Conservation (phyloP, 257 asterid species). For the Ocimum tenuiflorum region DNA sequence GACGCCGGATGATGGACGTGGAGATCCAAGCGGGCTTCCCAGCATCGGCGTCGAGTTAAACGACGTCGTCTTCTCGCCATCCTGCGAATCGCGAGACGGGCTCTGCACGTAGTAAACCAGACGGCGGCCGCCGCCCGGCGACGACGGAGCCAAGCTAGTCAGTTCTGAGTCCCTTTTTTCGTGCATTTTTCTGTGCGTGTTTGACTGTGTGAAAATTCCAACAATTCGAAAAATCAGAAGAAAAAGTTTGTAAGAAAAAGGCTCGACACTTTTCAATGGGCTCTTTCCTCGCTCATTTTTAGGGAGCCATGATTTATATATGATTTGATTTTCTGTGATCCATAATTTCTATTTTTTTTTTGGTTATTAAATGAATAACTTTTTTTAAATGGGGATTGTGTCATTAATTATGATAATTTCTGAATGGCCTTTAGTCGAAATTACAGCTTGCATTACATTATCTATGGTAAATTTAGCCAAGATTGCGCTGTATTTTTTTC, state of each 20-base stretch:
- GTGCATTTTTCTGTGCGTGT: conserved; percentile 38
- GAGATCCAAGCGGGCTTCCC: conserved; percentile 67
- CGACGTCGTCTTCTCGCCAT: conserved; percentile 74
- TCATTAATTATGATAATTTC: neutral
- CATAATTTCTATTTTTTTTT: no score
- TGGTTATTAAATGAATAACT: no score
- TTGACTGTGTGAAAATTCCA: neutral
- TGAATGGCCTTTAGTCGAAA: neutral
- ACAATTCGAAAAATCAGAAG: neutral
- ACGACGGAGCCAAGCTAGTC: conserved; percentile 69
- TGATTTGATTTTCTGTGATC: neutral
- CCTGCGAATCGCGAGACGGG: conserved; percentile 91
- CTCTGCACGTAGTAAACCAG: conserved; percentile 81
- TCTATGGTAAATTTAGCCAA: neutral
- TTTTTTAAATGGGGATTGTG: neutral
- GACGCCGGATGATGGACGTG: conserved; percentile 69
- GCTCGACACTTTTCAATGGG: neutral
- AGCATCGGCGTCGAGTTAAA: conserved; percentile 64
- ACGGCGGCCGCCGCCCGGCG: conserved; percentile 64
- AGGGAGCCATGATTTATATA: neutral
- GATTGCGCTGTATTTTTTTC: neutral
- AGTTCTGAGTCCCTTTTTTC: conserved; percentile 74
- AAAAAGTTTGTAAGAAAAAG: neutral
- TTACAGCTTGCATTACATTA: neutral
- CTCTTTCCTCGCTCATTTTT: neutral